Percentiles rank a stretch among this genome's conserved stretches.
These are phyloP conservation scores for Physaria fendleri DNA, from an alignment of 345 rosid species.

Conservation along the genomic window DNA sequence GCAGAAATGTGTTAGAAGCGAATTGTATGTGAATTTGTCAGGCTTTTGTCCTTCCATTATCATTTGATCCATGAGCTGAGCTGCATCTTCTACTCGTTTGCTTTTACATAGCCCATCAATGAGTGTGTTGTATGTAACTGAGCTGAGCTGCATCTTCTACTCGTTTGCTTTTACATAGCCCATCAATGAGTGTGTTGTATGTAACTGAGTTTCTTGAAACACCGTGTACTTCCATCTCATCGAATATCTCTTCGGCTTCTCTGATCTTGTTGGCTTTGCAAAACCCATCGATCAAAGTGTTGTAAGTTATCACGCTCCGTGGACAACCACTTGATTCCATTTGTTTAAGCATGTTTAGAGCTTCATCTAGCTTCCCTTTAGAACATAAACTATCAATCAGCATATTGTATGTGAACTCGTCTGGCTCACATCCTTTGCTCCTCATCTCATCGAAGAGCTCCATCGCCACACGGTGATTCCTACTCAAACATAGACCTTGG, in stretches of 20 bases:
- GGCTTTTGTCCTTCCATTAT: slow-evolving; percentile 82
- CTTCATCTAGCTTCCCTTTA: slow-evolving; percentile 60
- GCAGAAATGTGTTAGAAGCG: slow-evolving; percentile 69
- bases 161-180: slow-evolving; percentile 63
- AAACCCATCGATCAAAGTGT: slow-evolving; percentile 81
- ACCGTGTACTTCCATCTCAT: slow-evolving; percentile 89
- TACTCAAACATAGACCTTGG: slow-evolving; percentile 66
- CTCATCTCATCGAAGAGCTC: slow-evolving; percentile 82
- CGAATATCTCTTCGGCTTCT: slow-evolving; percentile 87
- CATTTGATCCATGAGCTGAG: slow-evolving; percentile 90
- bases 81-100: slow-evolving; percentile 71
- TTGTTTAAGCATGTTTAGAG: slow-evolving; percentile 58
- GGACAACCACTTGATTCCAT: slow-evolving; percentile 81
- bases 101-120: slow-evolving; percentile 77
- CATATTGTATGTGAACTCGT: slow-evolving; percentile 75
- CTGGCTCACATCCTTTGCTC: slow-evolving; percentile 70
- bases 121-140: slow-evolving; percentile 82
- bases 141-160: slow-evolving; percentile 78
- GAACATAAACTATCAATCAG: slow-evolving; percentile 72
- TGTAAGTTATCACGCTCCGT: slow-evolving; percentile 68
- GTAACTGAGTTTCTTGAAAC: slow-evolving; percentile 80
- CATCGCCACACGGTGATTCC: slow-evolving; percentile 50
- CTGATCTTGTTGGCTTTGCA: slow-evolving; percentile 66
- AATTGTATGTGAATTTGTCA: slow-evolving; percentile 79
- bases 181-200: slow-evolving; percentile 84